Conservation (phyloP, 2,329 filamentous ascomycete species). For the Blumeriella jaapii region DNA sequence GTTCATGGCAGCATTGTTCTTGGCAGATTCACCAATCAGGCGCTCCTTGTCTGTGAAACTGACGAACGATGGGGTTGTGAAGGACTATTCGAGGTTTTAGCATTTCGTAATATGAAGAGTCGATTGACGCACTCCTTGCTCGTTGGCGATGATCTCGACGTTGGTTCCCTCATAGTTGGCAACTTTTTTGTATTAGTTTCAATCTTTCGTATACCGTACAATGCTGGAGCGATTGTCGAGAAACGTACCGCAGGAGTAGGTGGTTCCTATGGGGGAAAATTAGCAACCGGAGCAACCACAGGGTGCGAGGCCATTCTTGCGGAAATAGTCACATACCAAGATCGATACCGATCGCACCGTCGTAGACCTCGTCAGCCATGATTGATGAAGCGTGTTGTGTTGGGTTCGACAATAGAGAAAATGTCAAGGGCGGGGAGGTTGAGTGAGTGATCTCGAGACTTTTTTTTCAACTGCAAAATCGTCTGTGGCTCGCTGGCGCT, state of each 20-base stretch:
- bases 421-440: constrained; percentile 11
- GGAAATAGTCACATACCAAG: constrained; percentile 55
- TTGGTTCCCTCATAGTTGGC: constrained; percentile 98
- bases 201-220: background rate
- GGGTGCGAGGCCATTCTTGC: background rate
- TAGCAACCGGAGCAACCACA: constrained; percentile 10
- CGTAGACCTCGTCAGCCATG: constrained; percentile 98
- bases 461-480: too few species aligned
- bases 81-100: constrained; percentile 29
- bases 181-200: constrained; percentile 37
- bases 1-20: constrained; percentile 99
- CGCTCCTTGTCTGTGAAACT: constrained; percentile 98
- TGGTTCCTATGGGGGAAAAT: constrained; percentile 59
- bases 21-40: constrained; percentile 97
- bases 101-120: background rate
- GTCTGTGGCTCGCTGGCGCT: too few species aligned
- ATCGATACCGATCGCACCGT: constrained; percentile 99
- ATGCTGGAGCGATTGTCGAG: constrained; percentile 2
- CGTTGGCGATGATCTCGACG: constrained; percentile 66
- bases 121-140: constrained; percentile 28
- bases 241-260: constrained; percentile 70
- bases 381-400: constrained; percentile 37
- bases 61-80: constrained; percentile 98
- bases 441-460: too few species aligned
- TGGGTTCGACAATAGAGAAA: constrained; percentile 9